Evolutionary conservation across 2,329 filamentous ascomycete genomes (phyloP), one percentile per base, ranked within the genome.

Genomic region (Botrytis fabae): DNA sequence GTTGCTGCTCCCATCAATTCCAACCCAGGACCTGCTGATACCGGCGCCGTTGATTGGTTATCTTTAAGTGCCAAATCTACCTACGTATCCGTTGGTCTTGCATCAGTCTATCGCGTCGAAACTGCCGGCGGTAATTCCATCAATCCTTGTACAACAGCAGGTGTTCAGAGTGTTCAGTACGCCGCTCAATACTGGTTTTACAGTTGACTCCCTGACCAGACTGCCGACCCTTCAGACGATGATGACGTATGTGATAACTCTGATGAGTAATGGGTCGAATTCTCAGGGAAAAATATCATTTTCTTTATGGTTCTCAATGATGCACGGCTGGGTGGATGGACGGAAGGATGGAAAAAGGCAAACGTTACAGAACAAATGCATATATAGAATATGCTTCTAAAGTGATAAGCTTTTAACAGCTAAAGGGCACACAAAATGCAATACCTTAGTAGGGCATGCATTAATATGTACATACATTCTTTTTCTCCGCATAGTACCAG

Each of bases 21-120:
- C 1, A 70, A 70, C 64, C 62, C 54, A 14, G 80, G 80, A 28
- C 78, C 79, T 25, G 59, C 28, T 2, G 73, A 75, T 25, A 78
- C 77, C 12, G 78, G 78, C 2, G 80, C 80, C 0, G 80, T 81
- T 5, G 76, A 77, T 22, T 81, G 80, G 80, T 65, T 81, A 60
- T 68, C 75, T 16, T 73, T 81, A 69, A 57, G 66, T n/a, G 73
- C 75, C n/a, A 80, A 80, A 72, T 54, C 70, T 1, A 42, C 54
- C 4, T 78, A 78, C 66, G 62, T 60, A 2, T 78, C 75, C 40
- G 71, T 75, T 28, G 78, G 79, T 7, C 42, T 79, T 4, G 28
- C 44, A 3, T 32, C 74, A 40, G 80, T 78, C 14, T 81, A 81
- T 61, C 72, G 80, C 42, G 76, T 81, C n/a, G 77, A 74, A 42